phyloP scores from a whole-genome alignment of 345 rosid species.

The Syzygium aromaticum region DNA sequence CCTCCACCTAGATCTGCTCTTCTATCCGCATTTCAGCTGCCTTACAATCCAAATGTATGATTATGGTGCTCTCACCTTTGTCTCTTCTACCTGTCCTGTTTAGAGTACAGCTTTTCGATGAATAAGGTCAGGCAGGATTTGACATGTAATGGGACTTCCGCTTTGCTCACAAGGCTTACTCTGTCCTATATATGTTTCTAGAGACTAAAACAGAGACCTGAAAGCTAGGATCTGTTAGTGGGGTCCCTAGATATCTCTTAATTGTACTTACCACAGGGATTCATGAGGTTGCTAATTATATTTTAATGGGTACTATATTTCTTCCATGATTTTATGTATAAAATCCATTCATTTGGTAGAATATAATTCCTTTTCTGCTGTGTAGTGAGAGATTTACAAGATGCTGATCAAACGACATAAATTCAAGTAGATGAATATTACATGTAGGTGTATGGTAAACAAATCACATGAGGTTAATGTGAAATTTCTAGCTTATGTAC shows the following conservation, averaged over 20 bases:
- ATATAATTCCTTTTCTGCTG: not conserved
- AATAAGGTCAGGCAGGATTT: not conserved
- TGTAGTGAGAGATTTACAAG: not conserved
- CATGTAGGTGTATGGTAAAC: not conserved
- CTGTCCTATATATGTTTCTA: not conserved
- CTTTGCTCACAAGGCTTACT: not conserved
- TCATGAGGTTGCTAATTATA: not conserved
- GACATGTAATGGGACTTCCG: not conserved
- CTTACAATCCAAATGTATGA: conserved; percentile 58
- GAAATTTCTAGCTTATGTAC: not conserved
- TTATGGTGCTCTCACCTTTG: not conserved
- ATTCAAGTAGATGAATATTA: not conserved
- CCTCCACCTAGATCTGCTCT: conserved; percentile 60
- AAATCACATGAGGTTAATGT: not conserved
- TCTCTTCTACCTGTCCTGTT: not conserved
- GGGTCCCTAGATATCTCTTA: not conserved
- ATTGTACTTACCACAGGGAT: not conserved
- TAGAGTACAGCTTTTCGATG: not conserved
- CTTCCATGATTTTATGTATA: not conserved
- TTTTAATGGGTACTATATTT: not conserved
- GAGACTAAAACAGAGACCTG: not conserved
- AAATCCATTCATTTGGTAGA: not conserved
- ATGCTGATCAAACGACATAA: not conserved
- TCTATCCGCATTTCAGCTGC: conserved; percentile 52
- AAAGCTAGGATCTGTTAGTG: not conserved